phyloP scores from a whole-genome alignment of 192 early-diverging fungal species.

The Chytriomyces sp. region DNA sequence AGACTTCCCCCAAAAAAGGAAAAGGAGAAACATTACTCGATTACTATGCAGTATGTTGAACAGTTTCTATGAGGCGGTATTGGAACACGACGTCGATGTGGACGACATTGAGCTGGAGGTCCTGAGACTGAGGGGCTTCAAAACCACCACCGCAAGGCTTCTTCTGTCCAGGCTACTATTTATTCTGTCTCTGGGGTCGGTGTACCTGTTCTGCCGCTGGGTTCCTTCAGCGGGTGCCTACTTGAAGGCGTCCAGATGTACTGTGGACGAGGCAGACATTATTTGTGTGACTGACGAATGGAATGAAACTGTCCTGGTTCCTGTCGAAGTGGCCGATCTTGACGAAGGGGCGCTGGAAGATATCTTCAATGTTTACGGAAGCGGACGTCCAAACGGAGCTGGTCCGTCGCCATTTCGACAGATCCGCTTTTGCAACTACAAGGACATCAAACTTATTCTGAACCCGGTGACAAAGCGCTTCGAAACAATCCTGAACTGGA shows the following conservation, averaged over 20 bases:
- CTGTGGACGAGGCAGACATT: constrained; percentile 77
- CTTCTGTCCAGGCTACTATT: constrained; percentile 70
- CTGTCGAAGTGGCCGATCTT: constrained; percentile 35
- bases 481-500: constrained; percentile 59
- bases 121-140: background rate
- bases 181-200: constrained; percentile 69
- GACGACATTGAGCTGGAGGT: constrained; percentile 6
- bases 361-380: constrained; percentile 42
- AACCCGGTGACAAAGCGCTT: constrained; percentile 56
- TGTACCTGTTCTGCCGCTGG: constrained; percentile 86
- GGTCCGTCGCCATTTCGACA: background rate
- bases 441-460: constrained; percentile 60
- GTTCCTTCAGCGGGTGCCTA: constrained; percentile 74
- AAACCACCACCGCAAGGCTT: background rate
- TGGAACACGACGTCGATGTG: background rate
- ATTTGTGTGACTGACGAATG: constrained; percentile 62
- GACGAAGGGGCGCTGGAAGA: constrained; percentile 41
- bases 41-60: no score
- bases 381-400: background rate
- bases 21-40: no score
- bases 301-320: constrained; percentile 44
- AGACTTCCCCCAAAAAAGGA: no score
- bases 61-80: background rate
- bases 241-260: constrained; percentile 67
- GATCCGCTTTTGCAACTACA: constrained; percentile 55